These are phyloP conservation scores for Saccharomyces hybrid DNA, from an alignment of 1,139 yeast genomes.

Conservation along the genomic window DNA sequence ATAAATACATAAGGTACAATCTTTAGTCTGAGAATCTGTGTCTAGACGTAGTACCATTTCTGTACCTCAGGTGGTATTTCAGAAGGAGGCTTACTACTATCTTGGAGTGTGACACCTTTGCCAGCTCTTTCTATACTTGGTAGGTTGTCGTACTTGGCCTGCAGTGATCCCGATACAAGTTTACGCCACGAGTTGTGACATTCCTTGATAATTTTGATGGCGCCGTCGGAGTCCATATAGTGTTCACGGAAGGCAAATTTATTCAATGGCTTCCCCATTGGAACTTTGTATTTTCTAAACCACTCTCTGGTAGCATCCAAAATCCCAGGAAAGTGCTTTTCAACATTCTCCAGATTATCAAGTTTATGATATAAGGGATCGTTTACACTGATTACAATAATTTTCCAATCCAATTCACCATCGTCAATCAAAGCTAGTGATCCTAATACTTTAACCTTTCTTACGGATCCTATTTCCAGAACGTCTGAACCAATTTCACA, in stretches of 20 bases:
- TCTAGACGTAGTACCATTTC: constrained; percentile 32
- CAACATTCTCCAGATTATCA: constrained; percentile 77
- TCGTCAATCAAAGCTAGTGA: constrained; percentile 91
- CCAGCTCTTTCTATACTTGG: constrained; percentile 33
- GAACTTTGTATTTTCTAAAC: constrained; percentile 93
- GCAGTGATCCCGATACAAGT: constrained; percentile 49
- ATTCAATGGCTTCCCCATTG: constrained; percentile 87
- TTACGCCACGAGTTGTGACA: constrained; percentile 75
- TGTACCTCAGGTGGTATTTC: constrained; percentile 36
- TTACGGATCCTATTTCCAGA: constrained; percentile 53
- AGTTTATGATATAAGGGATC: constrained; percentile 75
- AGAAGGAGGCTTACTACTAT: constrained; percentile 28
- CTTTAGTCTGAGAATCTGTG: background rate
- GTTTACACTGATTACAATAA: constrained; percentile 71
- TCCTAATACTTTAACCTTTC: constrained; percentile 86
- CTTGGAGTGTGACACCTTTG: constrained; percentile 18
- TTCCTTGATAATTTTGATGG: constrained; percentile 63
- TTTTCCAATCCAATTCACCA: constrained; percentile 97
- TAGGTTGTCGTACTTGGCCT: constrained; percentile 23
- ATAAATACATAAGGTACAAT: background rate
- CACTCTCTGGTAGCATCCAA: constrained; percentile 79
- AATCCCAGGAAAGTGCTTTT: constrained; percentile 73
- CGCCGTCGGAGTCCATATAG: constrained; percentile 61
- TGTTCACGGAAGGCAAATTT: constrained; percentile 80
- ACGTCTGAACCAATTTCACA: constrained; percentile 78